These are phyloP conservation scores for Calonectria henricotiae DNA, from an alignment of 2,329 filamentous ascomycete genomes.

Conservation along the genomic window DNA sequence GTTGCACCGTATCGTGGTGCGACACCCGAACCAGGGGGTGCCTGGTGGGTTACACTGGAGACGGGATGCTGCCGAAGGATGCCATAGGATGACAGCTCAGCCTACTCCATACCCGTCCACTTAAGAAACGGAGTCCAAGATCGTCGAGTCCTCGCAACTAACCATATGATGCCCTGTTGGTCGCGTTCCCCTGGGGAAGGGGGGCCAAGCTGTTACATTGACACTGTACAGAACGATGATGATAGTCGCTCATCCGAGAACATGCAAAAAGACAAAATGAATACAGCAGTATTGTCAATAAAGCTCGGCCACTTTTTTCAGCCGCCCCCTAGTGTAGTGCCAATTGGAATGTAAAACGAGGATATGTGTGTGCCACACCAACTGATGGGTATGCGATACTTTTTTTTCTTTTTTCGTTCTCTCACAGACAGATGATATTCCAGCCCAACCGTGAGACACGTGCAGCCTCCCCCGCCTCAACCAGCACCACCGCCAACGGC, in stretches of 20 bases:
- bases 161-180: background rate
- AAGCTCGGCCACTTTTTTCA: background rate
- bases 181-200: background rate
- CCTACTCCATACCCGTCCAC: slow-evolving; percentile 10
- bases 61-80: slow-evolving; percentile 1
- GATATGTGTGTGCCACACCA: background rate
- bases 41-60: slow-evolving; percentile 12
- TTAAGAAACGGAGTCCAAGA: slow-evolving; percentile 4
- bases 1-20: slow-evolving; percentile 18
- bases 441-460: slow-evolving; percentile 1
- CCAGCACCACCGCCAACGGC: background rate
- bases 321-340: background rate
- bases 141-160: background rate
- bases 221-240: background rate
- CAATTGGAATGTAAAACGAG: background rate
- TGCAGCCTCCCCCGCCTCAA: background rate
- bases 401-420: slow-evolving; percentile 1
- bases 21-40: background rate
- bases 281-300: background rate
- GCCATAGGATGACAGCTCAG: slow-evolving; percentile 1
- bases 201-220: background rate
- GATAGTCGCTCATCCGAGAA: background rate
- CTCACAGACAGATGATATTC: background rate
- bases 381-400: background rate
- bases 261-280: background rate